Evolutionary conservation across 1,284 basidiomycete species (phyloP), one percentile per base, ranked within the genome.

Genomic region (Rhodotorula sp.): DNA sequence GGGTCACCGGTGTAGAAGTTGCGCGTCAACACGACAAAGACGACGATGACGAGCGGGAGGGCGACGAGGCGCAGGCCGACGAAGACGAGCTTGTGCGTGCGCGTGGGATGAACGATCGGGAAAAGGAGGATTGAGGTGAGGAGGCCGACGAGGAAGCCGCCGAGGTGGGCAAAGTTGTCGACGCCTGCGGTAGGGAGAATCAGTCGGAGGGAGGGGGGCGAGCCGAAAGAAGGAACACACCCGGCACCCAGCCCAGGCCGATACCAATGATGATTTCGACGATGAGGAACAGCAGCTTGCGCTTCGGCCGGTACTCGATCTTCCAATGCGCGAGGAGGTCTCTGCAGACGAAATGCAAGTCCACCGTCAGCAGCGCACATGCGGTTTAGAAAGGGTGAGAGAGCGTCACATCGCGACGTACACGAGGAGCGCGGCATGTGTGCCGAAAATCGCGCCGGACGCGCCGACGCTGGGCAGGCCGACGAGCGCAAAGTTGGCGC

Each of bases 261-360:
- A 97, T 84, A 67, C 93, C 92, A 68, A 97, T 85, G 25, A 91
- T 75, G 29, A 97, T 85, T 79, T 98, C 94, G 60, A 96, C 84
- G 12, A 88, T 85, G 85, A 97, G 90, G 82, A 91, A 89, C 51
- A 89, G 84, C 12, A 95, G 84, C 87, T 88, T 92, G 73, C 88
- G 85, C 37, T 85, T 87, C 21, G 94, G 94, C 69, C 88, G 85
- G 78, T 90, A 88, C 62, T 93, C 89, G 79, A 94, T 91, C 78
- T 88, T 87, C 95, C 95, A 97, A 79, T 99, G 96, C 37, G 94
- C 89, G 61, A 92, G 85, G 44, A 99, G 83, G 80, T 99, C 96
- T 3, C 67, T 66, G 46, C 15, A 19, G 29, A 15, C 22, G 17
- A 22, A 15, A 15, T 21, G 25, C 1, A 22, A 27, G 22, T 27